Evolutionary conservation across 352 stramenopile species (phyloP), one percentile per base, ranked within the genome.

Genomic region (Pythium folliculosum): DNA sequence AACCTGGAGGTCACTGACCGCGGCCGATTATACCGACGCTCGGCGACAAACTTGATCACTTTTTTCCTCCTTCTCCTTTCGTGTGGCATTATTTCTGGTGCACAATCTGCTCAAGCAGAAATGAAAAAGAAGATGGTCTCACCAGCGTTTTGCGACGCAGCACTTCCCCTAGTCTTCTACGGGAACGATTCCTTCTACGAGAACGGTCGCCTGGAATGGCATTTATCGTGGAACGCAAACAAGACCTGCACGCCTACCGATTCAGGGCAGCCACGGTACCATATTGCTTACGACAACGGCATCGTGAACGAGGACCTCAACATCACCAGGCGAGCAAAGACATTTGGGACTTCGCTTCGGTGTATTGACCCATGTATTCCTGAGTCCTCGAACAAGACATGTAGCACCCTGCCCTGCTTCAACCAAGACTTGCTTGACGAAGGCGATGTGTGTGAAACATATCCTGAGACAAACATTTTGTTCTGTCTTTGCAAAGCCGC

Each of bases 121-220:
- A 89, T 92, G 48, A 91, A 92, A 44, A 77, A 76, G 35, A 90
- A 90, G 57, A 77, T 88, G 49, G 78, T 81, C 10, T 76, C 78
- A 0, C 53, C 81, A 12, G 81, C 77, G 22, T 74, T 92, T 5
- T 92, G 84, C 55, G 80, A 88, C 32, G 67, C 61, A 14, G 76
- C 71, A 0, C 50, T 92, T 22, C 84, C 81, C 0, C 70, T 78
- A 1, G 63, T 90, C 30, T 90, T 88, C 63, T 92, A 89, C 50
- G 84, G 73, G 40, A 47, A 47, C 17, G 40, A 47, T 47, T 47
- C 40, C 9, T 47, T 47, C 40, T 47, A 47, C 14, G 40, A 47
- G 17, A 13, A 47, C 17, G 13, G 1, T 47, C 9, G 82, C 7
- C 71, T 92, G 8, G 60, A 63, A n/a, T 92, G 84, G 84, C 69